phyloP scores from a whole-genome alignment of 345 rosid genomes.

The Hevea brasiliensis region DNA sequence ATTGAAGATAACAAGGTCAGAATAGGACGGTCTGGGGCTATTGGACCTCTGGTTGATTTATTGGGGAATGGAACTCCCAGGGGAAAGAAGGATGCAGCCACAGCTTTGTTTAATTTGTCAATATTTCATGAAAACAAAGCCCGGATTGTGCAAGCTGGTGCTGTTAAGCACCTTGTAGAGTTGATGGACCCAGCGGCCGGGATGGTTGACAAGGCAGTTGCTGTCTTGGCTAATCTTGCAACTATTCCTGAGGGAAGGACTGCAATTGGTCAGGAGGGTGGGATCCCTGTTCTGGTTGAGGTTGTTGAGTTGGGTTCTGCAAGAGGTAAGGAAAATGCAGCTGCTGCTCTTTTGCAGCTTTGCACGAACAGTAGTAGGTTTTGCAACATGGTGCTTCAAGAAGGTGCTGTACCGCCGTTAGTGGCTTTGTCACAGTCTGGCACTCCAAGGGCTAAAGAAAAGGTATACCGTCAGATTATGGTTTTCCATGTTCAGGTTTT shows the following conservation, averaged over 20 bases:
- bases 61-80: conserved; percentile 76
- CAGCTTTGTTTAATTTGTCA: conserved; percentile 82
- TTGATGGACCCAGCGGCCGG: conserved; percentile 93
- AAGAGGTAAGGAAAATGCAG: conserved; percentile 93
- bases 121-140: conserved; percentile 80
- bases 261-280: conserved; percentile 77
- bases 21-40: conserved; percentile 86
- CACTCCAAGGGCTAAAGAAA: conserved; percentile 87
- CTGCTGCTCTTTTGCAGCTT: conserved; percentile 87
- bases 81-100: conserved; percentile 92
- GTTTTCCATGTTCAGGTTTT: not conserved
- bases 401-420: conserved; percentile 92
- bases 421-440: conserved; percentile 87
- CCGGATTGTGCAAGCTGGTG: conserved; percentile 80
- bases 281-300: conserved; percentile 85
- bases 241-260: conserved; percentile 71
- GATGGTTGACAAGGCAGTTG: conserved; percentile 92
- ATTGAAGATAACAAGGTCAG: conserved; percentile 74
- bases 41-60: conserved; percentile 80
- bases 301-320: conserved; percentile 92
- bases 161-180: conserved; percentile 80
- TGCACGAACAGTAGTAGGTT: conserved; percentile 58
- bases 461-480: conserved; percentile 42
- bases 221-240: conserved; percentile 89
- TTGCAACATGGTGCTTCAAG: conserved; percentile 75